Percentiles rank a stretch among this genome's conserved stretches.
phyloP scores from a whole-genome alignment of 495 filamentous ascomycete genomes.

The Ramalina peruviana region DNA sequence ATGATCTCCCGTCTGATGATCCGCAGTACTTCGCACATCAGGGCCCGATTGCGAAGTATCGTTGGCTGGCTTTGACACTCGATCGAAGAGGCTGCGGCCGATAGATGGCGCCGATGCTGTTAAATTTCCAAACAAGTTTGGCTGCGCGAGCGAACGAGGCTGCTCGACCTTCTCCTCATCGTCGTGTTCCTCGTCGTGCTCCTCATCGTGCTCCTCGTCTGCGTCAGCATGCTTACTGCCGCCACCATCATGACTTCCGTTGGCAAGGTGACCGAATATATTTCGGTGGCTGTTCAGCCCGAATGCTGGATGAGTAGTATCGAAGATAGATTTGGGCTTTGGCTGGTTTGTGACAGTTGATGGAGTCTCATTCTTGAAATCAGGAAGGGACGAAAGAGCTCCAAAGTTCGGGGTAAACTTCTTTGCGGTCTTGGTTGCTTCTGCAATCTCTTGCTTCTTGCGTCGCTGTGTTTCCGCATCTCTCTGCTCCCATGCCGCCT shows the following conservation, averaged over 20 bases:
- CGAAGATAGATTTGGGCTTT: slow-evolving; percentile 6
- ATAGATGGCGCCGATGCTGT: slow-evolving; percentile 15
- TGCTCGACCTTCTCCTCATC: slow-evolving; percentile 22
- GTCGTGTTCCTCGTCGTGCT: slow-evolving; percentile 33
- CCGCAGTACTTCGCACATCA: neutral
- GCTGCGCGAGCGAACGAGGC: slow-evolving; percentile 12
- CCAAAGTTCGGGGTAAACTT: slow-evolving; percentile 22
- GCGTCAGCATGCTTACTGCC: slow-evolving; percentile 10
- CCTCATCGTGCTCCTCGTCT: slow-evolving; percentile 29
- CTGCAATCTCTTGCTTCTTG: slow-evolving; percentile 27
- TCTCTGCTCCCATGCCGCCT: slow-evolving; percentile 34
- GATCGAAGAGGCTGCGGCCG: slow-evolving; percentile 44
- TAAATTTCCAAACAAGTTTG: slow-evolving; percentile 13
- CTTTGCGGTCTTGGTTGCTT: slow-evolving; percentile 15
- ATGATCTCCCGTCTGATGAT: slow-evolving; percentile 17
- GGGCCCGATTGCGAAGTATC: slow-evolving; percentile 20
- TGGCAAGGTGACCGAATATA: slow-evolving; percentile 5
- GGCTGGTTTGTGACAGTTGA: neutral
- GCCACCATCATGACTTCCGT: slow-evolving; percentile 21
- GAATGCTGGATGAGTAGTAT: slow-evolving; percentile 33
- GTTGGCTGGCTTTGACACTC: slow-evolving; percentile 33
- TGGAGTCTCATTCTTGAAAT: too few relatives aligned
- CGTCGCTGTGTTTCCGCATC: slow-evolving; percentile 32
- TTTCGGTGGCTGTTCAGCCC: slow-evolving; percentile 25
- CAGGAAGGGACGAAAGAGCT: neutral